Conservation (phyloP, 2,329 filamentous ascomycete genomes). For the Calycina marina region DNA sequence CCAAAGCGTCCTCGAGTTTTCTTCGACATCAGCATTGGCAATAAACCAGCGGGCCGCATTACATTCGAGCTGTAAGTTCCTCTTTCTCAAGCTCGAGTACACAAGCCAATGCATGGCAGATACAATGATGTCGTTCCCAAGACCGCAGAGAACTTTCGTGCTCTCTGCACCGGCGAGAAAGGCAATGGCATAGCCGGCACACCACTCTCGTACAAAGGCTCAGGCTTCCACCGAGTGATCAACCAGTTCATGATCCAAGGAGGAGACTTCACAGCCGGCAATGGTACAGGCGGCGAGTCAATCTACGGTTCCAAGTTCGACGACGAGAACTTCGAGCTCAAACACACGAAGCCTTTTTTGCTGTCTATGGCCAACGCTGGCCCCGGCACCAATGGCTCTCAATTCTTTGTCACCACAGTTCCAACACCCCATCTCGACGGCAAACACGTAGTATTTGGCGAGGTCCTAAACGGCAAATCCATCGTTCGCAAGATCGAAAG, state of each 20-base stretch:
- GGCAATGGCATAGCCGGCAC: conserved; percentile 68
- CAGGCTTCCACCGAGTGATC: conserved; percentile 88
- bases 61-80: conserved; percentile 88
- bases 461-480: conserved; percentile 86
- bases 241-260: conserved; percentile 99
- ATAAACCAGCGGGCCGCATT: conserved; percentile 59
- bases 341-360: conserved; percentile 87
- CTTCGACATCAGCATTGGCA: conserved; percentile 81
- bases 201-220: conserved; percentile 85
- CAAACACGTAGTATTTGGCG: conserved; percentile 94
- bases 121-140: conserved; percentile 69
- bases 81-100: no score
- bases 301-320: conserved; percentile 97
- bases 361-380: conserved; percentile 98
- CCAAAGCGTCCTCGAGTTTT: conserved; percentile 53
- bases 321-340: conserved; percentile 86
- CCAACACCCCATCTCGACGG: conserved; percentile 79
- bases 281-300: conserved; percentile 90
- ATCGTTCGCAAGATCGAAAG: conserved; percentile 85
- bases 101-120: no score
- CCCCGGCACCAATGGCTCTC: conserved; percentile 86
- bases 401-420: conserved; percentile 97
- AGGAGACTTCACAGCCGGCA: conserved; percentile 88
- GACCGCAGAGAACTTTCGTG: conserved; percentile 92
- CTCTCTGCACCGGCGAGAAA: conserved; percentile 90